phyloP scores from a whole-genome alignment of 176 grass and related monocot species.

The Pontederia paniculata region DNA sequence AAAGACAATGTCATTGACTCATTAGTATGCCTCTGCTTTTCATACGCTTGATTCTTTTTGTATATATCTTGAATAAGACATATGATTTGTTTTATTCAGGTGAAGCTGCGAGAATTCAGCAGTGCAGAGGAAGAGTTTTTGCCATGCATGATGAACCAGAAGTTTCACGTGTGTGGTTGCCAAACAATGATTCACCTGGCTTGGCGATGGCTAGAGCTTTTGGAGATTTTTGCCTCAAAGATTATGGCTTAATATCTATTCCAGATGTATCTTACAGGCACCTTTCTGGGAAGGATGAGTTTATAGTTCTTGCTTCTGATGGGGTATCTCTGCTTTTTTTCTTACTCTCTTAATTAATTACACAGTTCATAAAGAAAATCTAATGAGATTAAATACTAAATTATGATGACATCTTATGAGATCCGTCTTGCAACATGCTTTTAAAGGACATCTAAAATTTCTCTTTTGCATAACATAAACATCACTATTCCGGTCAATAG shows the following conservation, averaged over 20 bases:
- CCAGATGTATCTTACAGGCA: background rate
- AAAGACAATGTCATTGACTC: no score
- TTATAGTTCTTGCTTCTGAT: constrained; percentile 7
- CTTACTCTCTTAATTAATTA: background rate
- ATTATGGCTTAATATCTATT: constrained; percentile 4
- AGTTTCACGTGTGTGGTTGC: constrained; percentile 2
- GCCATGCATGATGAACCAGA: constrained; percentile 1
- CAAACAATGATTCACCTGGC: background rate
- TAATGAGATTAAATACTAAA: background rate
- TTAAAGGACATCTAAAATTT: no score
- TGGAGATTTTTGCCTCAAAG: constrained; percentile 9
- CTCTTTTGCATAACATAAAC: no score
- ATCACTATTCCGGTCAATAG: no score
- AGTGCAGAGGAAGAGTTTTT: constrained; percentile 3
- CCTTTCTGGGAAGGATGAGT: background rate
- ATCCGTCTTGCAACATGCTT: no score
- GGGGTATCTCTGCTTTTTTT: constrained; percentile 4
- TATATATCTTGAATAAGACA: background rate
- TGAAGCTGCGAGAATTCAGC: constrained; percentile 1
- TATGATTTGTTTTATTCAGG: constrained; percentile 19
- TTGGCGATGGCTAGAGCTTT: constrained; percentile 11
- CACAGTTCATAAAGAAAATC: no score
- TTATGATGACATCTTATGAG: background rate
- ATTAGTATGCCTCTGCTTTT: no score
- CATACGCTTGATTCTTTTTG: background rate